Conservation (phyloP, 306 rosid species). For the Inga laurina region DNA sequence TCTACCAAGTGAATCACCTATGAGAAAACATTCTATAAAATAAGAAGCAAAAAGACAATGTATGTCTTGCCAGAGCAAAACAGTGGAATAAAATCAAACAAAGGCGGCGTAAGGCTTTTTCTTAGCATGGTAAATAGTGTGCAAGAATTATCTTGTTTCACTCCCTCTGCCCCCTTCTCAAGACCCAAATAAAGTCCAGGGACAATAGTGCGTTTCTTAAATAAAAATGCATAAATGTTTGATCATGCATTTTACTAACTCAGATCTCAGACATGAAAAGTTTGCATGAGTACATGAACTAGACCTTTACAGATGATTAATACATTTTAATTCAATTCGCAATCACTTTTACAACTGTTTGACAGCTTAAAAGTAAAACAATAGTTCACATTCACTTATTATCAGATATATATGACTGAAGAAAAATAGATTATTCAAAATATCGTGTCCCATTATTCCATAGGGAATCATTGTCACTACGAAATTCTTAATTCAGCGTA, state of each 20-base stretch:
- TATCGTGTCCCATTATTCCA: background rate
- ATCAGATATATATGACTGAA: background rate
- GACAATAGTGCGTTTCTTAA: background rate
- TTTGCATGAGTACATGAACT: background rate
- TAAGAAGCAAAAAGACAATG: conserved; percentile 7
- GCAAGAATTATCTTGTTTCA: background rate
- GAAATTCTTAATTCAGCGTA: background rate
- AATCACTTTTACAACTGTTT: background rate
- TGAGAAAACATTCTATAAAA: conserved; percentile 17
- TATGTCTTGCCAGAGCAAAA: background rate
- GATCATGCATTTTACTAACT: background rate
- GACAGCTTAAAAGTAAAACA: background rate
- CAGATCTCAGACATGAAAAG: background rate
- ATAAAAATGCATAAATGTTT: background rate
- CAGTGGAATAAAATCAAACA: background rate
- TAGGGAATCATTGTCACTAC: background rate
- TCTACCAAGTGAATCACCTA: conserved; percentile 67
- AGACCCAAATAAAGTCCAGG: background rate
- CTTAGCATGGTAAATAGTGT: background rate
- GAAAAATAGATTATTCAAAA: background rate
- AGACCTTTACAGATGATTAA: background rate
- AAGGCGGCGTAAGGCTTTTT: background rate
- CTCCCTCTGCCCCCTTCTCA: background rate
- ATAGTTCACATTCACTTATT: background rate
- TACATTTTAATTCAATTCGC: background rate